Conservation (phyloP, 1,139 yeast genomes). For the Yamadazyma sp. region DNA sequence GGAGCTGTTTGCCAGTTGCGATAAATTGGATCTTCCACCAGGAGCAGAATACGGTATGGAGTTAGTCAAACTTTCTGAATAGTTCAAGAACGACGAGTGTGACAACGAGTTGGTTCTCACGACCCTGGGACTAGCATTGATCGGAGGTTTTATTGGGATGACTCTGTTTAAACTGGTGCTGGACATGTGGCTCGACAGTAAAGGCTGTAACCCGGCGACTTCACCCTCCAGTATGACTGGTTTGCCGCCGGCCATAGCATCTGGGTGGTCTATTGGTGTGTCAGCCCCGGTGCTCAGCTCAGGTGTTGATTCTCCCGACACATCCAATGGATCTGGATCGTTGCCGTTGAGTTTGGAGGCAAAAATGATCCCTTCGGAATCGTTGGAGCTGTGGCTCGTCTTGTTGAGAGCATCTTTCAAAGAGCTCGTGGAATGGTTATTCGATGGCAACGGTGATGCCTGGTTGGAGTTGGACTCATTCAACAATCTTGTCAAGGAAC, state of each 20-base stretch:
- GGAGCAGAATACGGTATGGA: conserved; percentile 77
- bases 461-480: conserved; percentile 36
- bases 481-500: conserved; percentile 45
- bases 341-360: conserved; percentile 8
- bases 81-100: conserved; percentile 39
- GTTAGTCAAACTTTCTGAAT: conserved; percentile 52
- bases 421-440: conserved; percentile 24
- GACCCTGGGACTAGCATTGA: conserved; percentile 38
- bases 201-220: background rate
- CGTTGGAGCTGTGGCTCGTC: conserved; percentile 15
- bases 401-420: conserved; percentile 15
- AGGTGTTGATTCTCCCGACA: background rate
- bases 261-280: background rate
- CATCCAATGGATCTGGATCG: too few species aligned
- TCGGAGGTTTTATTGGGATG: conserved; percentile 28
- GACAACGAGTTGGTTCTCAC: conserved; percentile 46
- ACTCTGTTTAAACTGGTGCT: conserved; percentile 8
- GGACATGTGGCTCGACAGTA: conserved; percentile 1
- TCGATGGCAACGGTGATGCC: conserved; percentile 26
- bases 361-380: conserved; percentile 20
- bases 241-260: background rate
- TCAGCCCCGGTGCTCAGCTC: background rate
- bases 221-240: background rate
- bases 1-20: conserved; percentile 19
- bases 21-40: conserved; percentile 42